Evolutionary conservation across 1,139 yeast genomes (phyloP).

Genomic region (Pichia sp.): DNA sequence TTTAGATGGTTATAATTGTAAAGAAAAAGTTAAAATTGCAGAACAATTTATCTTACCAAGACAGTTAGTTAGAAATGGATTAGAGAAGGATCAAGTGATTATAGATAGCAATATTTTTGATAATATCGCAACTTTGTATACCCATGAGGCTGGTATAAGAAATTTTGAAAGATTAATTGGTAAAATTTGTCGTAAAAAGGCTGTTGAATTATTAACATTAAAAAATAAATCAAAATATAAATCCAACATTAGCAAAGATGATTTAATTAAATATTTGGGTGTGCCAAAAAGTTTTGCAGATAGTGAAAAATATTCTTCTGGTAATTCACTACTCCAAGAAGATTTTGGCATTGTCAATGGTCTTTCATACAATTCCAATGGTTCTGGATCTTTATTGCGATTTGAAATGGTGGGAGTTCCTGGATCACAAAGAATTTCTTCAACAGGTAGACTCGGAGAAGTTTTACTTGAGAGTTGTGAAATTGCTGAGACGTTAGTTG

Average conservation of each 20-base stretch:
- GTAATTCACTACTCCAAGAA: constrained; percentile 33
- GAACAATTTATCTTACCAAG: constrained; percentile 69
- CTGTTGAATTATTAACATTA: constrained; percentile 50
- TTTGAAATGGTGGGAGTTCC: constrained; percentile 75
- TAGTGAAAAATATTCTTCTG: constrained; percentile 28
- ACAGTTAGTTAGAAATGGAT: constrained; percentile 66
- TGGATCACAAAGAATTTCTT: constrained; percentile 28
- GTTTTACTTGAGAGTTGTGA: constrained; percentile 79
- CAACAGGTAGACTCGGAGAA: constrained; percentile 77
- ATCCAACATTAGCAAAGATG: constrained; percentile 37
- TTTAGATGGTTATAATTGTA: constrained; percentile 73
- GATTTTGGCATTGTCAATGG: constrained; percentile 84
- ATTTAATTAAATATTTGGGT: constrained; percentile 42
- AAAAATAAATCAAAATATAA: constrained; percentile 26
- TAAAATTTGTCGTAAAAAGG: constrained; percentile 70
- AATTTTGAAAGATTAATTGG: constrained; percentile 68
- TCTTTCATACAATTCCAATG: constrained; percentile 79
- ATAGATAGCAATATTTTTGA: constrained; percentile 47
- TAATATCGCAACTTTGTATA: constrained; percentile 62
- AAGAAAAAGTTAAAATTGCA: constrained; percentile 74
- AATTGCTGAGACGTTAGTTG: constrained; percentile 70
- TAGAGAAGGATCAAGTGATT: constrained; percentile 35
- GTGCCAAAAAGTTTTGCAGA: constrained; percentile 34
- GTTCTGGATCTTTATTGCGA: constrained; percentile 75
- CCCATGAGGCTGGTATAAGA: constrained; percentile 86